A percentile compares a stretch with the other conserved stretches of the same genome.
These are phyloP conservation scores for Russula sp. DNA, from an alignment of 768 basidiomycete species.

Conservation along the genomic window DNA sequence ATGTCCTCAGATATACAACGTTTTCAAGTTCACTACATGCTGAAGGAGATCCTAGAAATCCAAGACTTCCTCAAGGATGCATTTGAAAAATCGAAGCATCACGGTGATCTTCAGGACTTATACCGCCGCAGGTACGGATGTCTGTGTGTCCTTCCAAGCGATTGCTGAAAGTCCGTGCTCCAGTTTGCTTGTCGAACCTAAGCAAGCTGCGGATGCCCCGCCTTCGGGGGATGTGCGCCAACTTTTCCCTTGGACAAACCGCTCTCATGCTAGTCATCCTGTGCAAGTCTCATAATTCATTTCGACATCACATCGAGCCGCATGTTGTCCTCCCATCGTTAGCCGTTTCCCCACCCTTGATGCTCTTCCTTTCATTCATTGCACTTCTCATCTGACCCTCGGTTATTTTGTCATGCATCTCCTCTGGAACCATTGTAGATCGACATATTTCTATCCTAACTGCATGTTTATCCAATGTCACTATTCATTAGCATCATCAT, in stretches of 20 bases:
- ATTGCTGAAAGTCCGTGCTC: slow-evolving; percentile 10
- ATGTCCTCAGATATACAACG: slow-evolving; percentile 73
- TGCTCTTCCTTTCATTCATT: slow-evolving; percentile 1
- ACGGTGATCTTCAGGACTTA: slow-evolving; percentile 78
- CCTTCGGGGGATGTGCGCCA: slow-evolving; percentile 64
- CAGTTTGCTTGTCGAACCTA: slow-evolving; percentile 79
- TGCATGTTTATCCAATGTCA: slow-evolving; percentile 21
- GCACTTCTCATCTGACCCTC: slow-evolving; percentile 17
- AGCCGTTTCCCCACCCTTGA: neutral
- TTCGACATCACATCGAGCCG: neutral
- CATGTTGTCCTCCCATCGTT: neutral
- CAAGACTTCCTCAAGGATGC: slow-evolving; percentile 69
- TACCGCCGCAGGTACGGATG: slow-evolving; percentile 70
- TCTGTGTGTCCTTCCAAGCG: slow-evolving; percentile 7
- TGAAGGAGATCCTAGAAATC: slow-evolving; percentile 85
- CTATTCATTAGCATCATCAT: slow-evolving; percentile 18
- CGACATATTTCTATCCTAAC: slow-evolving; percentile 15
- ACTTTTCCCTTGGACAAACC: slow-evolving; percentile 67
- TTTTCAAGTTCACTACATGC: slow-evolving; percentile 79
- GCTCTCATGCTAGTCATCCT: slow-evolving; percentile 28
- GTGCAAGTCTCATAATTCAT: slow-evolving; percentile 13
- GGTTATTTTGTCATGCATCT: slow-evolving; percentile 19
- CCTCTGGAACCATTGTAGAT: slow-evolving; percentile 16
- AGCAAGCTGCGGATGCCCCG: slow-evolving; percentile 64
- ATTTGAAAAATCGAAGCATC: slow-evolving; percentile 67